These are phyloP conservation scores for Lyophyllum semitale DNA, from an alignment of 768 basidiomycete species.

Conservation along the genomic window DNA sequence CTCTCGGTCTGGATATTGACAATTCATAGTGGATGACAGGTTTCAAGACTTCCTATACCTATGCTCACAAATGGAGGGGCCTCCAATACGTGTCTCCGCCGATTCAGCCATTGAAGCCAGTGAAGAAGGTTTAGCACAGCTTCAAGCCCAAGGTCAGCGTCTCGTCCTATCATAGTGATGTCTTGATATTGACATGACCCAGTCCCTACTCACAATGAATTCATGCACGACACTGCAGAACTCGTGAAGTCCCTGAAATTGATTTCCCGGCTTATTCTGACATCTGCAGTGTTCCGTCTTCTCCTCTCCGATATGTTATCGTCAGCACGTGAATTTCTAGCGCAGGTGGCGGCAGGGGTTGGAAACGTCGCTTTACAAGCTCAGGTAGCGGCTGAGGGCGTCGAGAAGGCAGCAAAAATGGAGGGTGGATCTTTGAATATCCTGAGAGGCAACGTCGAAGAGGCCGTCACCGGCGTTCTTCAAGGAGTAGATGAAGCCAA, in stretches of 20 bases:
- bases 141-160: conserved; percentile 12
- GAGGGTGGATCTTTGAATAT: conserved; percentile 2
- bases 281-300: conserved; percentile 37
- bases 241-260: conserved; percentile 29
- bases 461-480: neutral
- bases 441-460: neutral
- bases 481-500: neutral
- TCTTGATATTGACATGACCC: neutral
- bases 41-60: conserved; percentile 39
- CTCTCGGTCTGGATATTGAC: neutral
- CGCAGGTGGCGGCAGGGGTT: conserved; percentile 33
- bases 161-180: neutral
- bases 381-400: conserved; percentile 30
- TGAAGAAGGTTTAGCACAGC: conserved; percentile 9
- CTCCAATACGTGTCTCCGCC: conserved; percentile 17
- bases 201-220: conserved; percentile 26
- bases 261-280: conserved; percentile 27
- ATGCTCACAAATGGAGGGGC: conserved; percentile 19
- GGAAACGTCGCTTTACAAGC: conserved; percentile 29
- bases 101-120: conserved; percentile 18
- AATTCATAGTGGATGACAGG: conserved; percentile 32
- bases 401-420: conserved; percentile 22
- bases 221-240: conserved; percentile 27
- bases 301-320: conserved; percentile 32
- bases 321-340: conserved; percentile 32